phyloP scores from a whole-genome alignment of 768 basidiomycete genomes.

The Russula brevipes region DNA sequence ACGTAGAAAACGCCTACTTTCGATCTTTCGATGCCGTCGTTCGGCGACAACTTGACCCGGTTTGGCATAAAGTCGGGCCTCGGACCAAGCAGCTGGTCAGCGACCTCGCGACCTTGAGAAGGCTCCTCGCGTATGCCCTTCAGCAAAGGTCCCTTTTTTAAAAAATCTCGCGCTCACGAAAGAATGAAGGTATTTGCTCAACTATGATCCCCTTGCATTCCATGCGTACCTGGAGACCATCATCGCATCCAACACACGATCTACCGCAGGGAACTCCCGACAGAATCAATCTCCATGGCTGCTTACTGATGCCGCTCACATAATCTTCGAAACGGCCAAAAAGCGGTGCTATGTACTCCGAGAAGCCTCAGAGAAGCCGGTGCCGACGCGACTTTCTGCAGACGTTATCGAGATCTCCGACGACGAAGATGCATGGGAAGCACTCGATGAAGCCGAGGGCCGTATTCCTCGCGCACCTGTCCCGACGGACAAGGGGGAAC shows the following conservation, averaged over 20 bases:
- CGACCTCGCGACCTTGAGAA: constrained; percentile 80
- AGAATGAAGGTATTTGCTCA: constrained; percentile 66
- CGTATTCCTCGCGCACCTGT: constrained; percentile 14
- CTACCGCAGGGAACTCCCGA: constrained; percentile 46
- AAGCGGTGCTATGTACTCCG: constrained; percentile 67
- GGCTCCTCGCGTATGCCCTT: constrained; percentile 64
- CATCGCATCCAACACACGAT: constrained; percentile 54
- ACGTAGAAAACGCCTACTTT: constrained; percentile 90
- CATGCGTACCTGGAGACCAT: constrained; percentile 89
- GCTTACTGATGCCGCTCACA: constrained; percentile 84
- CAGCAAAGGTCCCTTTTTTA: background rate
- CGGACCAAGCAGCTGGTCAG: constrained; percentile 87
- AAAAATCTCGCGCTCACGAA: background rate
- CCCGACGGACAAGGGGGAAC: constrained; percentile 18
- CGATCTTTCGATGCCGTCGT: constrained; percentile 87
- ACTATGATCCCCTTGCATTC: constrained; percentile 88
- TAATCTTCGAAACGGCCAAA: constrained; percentile 76
- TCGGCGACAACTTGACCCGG: constrained; percentile 80
- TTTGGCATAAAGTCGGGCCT: constrained; percentile 96
- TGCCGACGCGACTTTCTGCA: constrained; percentile 27
- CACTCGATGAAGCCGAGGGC: constrained; percentile 58
- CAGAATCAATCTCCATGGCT: constrained; percentile 84
- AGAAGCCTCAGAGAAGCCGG: constrained; percentile 22
- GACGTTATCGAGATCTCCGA: constrained; percentile 42
- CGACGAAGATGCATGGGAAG: constrained; percentile 71